Evolutionary conservation across 176 grass and related monocot species (phyloP), one percentile per base, ranked within the genome.

Genomic region (Juncus effusus): DNA sequence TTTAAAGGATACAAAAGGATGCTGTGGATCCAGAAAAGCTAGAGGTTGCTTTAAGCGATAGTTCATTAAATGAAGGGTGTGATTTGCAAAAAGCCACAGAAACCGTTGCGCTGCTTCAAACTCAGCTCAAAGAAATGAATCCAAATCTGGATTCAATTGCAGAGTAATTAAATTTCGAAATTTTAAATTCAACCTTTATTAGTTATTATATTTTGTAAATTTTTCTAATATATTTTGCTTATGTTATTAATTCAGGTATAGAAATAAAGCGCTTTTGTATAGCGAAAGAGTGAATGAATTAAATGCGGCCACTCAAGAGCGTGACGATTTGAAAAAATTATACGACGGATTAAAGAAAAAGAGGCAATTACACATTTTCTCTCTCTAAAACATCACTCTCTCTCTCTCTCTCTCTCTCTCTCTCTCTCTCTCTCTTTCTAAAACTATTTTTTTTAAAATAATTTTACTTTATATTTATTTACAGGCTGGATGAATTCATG

Each of bases 401-500:
- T 28, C 19, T 28, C 19, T 28, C 2, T 52, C 4, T 72, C 10
- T 28, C 19, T 28, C 19, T 28, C 19, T 28, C 19, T 49, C 11
- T 65, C 38, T 47, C 4, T 72, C 10, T 28, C 19, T 28, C 19
- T 28, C 19, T 28, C 19, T 28, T 1, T 28, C 2, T 52, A 55
- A 12, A 10, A 28, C 42, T 61, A 11, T 71, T 36, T 19, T 66
- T 40, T 37, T 2, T 56, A 59, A 57, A 5, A 40, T 72, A 47
- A 60, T 72, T 10, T 42, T 57, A 28, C 55, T 15, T 71, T 72
- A n/a, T 69, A 52, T 54, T 11, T 59, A 16, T 72, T 80, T 81
- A 81, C 79, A 99, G 94, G 83, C 79, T 93, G 74, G 94, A 99
- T 80, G 94, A 99, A 61, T 99, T 99, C 78, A 93, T 99, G 88